Evolutionary conservation across 2,329 filamentous ascomycete species (phyloP).

Genomic region (Ustulina deusta): DNA sequence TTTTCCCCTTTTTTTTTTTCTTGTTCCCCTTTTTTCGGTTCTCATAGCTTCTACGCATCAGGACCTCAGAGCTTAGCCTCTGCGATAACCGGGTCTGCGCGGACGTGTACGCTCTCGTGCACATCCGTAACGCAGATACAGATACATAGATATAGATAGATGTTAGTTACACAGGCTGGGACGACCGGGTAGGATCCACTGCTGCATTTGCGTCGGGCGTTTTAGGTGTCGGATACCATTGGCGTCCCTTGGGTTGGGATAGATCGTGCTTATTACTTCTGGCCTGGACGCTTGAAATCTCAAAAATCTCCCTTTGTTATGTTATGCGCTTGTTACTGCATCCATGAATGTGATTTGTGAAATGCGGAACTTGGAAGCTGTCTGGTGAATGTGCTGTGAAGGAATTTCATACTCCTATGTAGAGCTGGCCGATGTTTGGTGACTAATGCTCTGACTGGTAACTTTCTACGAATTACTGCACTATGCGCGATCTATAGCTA

Average conservation of each 20-base stretch:
- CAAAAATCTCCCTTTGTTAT: background rate
- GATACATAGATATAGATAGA: background rate
- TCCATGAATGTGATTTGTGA: background rate
- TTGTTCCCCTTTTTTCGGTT: background rate
- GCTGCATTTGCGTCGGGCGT: constrained; percentile 2
- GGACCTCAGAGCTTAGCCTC: background rate
- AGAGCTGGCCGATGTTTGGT: too few species aligned
- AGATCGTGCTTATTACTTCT: background rate
- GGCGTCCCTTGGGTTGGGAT: background rate
- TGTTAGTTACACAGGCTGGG: background rate
- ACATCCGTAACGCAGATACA: background rate
- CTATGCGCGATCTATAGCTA: background rate
- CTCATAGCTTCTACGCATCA: background rate
- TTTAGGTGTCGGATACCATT: constrained; percentile 4
- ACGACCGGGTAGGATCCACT: background rate
- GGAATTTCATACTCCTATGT: too few species aligned
- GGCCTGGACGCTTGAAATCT: background rate
- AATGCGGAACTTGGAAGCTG: background rate
- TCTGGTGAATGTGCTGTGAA: background rate
- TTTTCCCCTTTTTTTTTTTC: too few species aligned
- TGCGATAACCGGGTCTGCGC: background rate
- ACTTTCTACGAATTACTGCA: background rate
- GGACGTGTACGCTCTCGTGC: background rate
- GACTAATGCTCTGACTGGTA: too few species aligned
- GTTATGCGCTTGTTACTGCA: background rate